A percentile compares a stretch with the other conserved stretches of the same genome.
These are phyloP conservation scores for Aspergillus novoparasiticus DNA, from an alignment of 2,329 filamentous ascomycete genomes.

Conservation along the genomic window DNA sequence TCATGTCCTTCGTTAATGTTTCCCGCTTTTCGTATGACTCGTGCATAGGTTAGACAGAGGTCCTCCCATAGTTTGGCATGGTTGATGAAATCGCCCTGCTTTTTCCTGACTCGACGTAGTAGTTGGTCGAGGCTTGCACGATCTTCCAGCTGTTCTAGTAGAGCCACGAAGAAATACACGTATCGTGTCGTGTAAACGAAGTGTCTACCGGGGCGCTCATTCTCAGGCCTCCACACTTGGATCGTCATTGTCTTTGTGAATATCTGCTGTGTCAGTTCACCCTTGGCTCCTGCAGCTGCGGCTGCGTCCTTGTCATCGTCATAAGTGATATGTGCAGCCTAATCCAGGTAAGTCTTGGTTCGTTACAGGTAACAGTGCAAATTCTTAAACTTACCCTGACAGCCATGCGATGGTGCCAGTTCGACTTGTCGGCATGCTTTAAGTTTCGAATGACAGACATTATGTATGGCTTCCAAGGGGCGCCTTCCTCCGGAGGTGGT, in stretches of 20 bases:
- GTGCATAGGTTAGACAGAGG: constrained; percentile 60
- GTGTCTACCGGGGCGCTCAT: constrained; percentile 80
- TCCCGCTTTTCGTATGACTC: constrained; percentile 60
- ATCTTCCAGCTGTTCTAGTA: constrained; percentile 75
- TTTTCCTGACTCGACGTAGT: constrained; percentile 77
- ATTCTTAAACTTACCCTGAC: constrained; percentile 62
- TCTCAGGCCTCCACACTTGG: constrained; percentile 93
- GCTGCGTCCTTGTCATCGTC: constrained; percentile 56
- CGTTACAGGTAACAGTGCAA: neutral
- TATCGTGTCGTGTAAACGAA: constrained; percentile 91
- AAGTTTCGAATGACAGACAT: constrained; percentile 60
- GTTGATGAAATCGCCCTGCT: constrained; percentile 72
- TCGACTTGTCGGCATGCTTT: constrained; percentile 78
- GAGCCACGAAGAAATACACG: constrained; percentile 74
- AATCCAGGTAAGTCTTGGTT: constrained; percentile 38
- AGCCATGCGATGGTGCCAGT: constrained; percentile 93
- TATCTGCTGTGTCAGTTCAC: constrained; percentile 78
- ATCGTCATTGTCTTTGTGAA: constrained; percentile 95
- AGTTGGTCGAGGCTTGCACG: constrained; percentile 75
- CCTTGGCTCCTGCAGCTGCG: constrained; percentile 65
- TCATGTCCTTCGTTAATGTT: constrained; percentile 63
- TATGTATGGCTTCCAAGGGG: constrained; percentile 64
- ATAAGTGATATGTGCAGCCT: constrained; percentile 63
- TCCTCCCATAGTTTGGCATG: constrained; percentile 66
- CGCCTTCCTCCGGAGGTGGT: constrained; percentile 49